Evolutionary conservation across 257 asterid genomes (phyloP).

Genomic region (Jacaranda mimosifolia): DNA sequence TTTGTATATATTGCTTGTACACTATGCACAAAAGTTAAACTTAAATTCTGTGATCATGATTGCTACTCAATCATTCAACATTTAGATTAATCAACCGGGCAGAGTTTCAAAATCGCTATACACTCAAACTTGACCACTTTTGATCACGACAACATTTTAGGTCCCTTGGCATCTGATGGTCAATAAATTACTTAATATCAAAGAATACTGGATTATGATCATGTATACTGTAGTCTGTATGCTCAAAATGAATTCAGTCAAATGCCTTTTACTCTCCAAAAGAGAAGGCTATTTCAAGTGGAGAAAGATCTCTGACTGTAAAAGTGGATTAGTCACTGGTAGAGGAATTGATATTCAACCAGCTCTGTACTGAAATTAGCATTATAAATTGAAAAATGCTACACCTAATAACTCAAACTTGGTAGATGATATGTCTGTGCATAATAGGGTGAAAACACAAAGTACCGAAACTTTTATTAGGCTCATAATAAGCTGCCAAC

Average conservation of each 20-base stretch:
- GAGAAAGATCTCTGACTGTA: conserved; percentile 21
- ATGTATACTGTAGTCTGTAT: too few species aligned
- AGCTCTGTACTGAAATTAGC: conserved; percentile 17
- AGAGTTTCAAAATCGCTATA: too few species aligned
- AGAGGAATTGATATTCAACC: conserved; percentile 37
- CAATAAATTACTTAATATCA: too few species aligned
- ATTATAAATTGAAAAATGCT: not conserved
- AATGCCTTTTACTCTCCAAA: conserved; percentile 5
- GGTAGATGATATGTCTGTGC: conserved; percentile 11
- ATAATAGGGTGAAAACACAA: conserved; percentile 11
- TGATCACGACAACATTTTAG: too few species aligned
- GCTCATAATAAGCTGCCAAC: conserved; percentile 20
- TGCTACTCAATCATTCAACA: not conserved
- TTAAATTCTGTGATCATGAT: conserved; percentile 22
- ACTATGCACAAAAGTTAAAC: conserved; percentile 22
- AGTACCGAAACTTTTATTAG: not conserved
- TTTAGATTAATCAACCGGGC: not conserved
- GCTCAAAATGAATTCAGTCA: too few species aligned
- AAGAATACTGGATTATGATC: too few species aligned
- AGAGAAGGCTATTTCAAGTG: conserved; percentile 15
- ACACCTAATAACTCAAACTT: not conserved
- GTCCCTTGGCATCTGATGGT: too few species aligned
- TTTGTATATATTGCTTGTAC: not conserved
- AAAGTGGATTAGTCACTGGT: conserved; percentile 39
- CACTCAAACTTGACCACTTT: too few species aligned